Conservation (phyloP, 345 rosid genomes). For the Sonneratia caseolaris region DNA sequence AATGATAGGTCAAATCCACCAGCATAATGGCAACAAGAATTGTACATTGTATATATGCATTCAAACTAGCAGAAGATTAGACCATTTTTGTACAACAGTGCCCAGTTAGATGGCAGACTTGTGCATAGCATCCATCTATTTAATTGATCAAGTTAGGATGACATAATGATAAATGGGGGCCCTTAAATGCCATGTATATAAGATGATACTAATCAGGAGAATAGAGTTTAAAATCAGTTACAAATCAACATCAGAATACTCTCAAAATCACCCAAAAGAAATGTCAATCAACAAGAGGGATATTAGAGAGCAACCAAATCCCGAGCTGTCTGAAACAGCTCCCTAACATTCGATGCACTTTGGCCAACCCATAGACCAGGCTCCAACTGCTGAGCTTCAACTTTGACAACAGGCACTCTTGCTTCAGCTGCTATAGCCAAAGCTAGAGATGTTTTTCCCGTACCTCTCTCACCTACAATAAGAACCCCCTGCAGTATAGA, state of each 20-base stretch:
- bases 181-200: neutral
- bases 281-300: slow-evolving; percentile 7
- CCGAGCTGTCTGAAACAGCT: slow-evolving; percentile 93
- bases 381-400: slow-evolving; percentile 86
- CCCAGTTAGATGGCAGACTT: neutral
- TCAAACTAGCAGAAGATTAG: neutral
- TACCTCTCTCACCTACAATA: slow-evolving; percentile 93
- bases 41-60: neutral
- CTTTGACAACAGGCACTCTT: slow-evolving; percentile 81
- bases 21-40: neutral
- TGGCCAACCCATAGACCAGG: slow-evolving; percentile 98
- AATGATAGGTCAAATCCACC: neutral
- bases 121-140: neutral
- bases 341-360: slow-evolving; percentile 94
- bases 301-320: slow-evolving; percentile 54
- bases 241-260: neutral
- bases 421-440: slow-evolving; percentile 96
- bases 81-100: neutral
- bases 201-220: neutral
- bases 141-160: neutral
- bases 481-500: slow-evolving; percentile 79
- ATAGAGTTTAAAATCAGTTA: neutral
- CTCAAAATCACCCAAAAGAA: neutral
- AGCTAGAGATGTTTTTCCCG: slow-evolving; percentile 88
- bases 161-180: neutral